Conservation (phyloP, 805 yeast species). For the Candida hispaniensis region DNA sequence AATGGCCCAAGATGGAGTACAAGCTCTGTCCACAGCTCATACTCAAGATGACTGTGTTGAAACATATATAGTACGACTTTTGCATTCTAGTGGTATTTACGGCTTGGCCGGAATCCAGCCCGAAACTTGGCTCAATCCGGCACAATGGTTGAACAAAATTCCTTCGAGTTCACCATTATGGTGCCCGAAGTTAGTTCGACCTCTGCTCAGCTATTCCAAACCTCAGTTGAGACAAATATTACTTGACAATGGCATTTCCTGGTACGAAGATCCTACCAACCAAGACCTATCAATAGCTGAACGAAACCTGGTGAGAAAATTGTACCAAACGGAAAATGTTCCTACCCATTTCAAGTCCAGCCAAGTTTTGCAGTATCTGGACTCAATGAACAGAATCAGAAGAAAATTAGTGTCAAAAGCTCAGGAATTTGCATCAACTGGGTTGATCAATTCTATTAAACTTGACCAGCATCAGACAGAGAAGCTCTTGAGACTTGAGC, state of each 20-base stretch:
- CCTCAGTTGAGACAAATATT: slow-evolving; percentile 39
- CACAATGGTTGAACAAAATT: not conserved
- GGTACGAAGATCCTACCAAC: slow-evolving; percentile 70
- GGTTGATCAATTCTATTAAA: not conserved
- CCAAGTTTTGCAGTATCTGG: slow-evolving; percentile 1
- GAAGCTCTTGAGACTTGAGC: not conserved
- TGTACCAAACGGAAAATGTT: slow-evolving; percentile 13
- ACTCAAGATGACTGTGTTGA: slow-evolving; percentile 64
- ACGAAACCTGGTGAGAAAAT: slow-evolving; percentile 45
- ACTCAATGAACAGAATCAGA: slow-evolving; percentile 1
- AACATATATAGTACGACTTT: slow-evolving; percentile 49
- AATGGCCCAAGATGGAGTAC: slow-evolving; percentile 32
- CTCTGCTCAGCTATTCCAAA: slow-evolving; percentile 42
- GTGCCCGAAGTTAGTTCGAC: slow-evolving; percentile 38
- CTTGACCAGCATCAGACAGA: not conserved
- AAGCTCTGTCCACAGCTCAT: slow-evolving; percentile 50
- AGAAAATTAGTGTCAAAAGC: not conserved
- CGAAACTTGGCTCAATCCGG: slow-evolving; percentile 21
- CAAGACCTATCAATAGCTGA: slow-evolving; percentile 41
- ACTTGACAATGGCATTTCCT: slow-evolving; percentile 30
- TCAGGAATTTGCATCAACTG: not conserved
- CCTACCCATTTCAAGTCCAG: slow-evolving; percentile 1
- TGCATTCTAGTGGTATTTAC: slow-evolving; percentile 36
- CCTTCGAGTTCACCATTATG: slow-evolving; percentile 20
- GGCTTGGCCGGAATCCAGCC: slow-evolving; percentile 50